Evolutionary conservation across 1,284 basidiomycete genomes (phyloP).

Genomic region (Pisolithus thermaeus): DNA sequence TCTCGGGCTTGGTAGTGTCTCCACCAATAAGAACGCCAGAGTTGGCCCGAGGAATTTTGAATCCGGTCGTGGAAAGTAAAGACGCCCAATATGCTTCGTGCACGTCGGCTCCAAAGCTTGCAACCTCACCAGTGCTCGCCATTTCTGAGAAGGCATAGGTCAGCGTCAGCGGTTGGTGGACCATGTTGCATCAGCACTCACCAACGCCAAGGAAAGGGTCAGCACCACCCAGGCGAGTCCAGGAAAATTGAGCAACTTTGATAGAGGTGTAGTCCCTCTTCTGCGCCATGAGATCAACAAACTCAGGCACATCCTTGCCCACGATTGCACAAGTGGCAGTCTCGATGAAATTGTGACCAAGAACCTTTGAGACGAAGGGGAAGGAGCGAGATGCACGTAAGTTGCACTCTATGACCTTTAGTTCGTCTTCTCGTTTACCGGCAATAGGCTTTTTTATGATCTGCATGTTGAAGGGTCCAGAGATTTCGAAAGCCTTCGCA

Average conservation of each 20-base stretch:
- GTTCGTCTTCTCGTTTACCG: slow-evolving; percentile 52
- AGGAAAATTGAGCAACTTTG: slow-evolving; percentile 98
- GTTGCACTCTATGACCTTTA: slow-evolving; percentile 99
- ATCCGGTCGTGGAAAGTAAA: slow-evolving; percentile 84
- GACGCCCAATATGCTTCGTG: slow-evolving; percentile 98
- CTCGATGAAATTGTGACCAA: slow-evolving; percentile 96
- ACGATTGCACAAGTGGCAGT: slow-evolving; percentile 92
- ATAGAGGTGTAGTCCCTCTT: slow-evolving; percentile 92
- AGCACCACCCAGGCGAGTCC: slow-evolving; percentile 91
- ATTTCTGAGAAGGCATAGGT: slow-evolving; percentile 59
- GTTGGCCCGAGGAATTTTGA: slow-evolving; percentile 78
- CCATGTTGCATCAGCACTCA: slow-evolving; percentile 34
- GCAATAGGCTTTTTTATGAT: slow-evolving; percentile 83
- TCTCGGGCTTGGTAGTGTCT: slow-evolving; percentile 77
- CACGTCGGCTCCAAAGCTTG: slow-evolving; percentile 92
- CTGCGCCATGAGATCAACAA: slow-evolving; percentile 90
- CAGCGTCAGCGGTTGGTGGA: not conserved
- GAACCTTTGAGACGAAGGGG: slow-evolving; percentile 98
- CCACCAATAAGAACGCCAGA: slow-evolving; percentile 88
- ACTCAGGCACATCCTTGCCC: slow-evolving; percentile 84
- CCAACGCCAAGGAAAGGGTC: slow-evolving; percentile 97
- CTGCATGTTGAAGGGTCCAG: slow-evolving; percentile 99
- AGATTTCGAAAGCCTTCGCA: slow-evolving; percentile 91
- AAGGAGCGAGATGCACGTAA: slow-evolving; percentile 96
- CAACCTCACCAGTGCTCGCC: slow-evolving; percentile 98